Base-by-base conservation (phyloP, 495 filamentous ascomycete species). In the Xeromyces bisporus region DNA sequence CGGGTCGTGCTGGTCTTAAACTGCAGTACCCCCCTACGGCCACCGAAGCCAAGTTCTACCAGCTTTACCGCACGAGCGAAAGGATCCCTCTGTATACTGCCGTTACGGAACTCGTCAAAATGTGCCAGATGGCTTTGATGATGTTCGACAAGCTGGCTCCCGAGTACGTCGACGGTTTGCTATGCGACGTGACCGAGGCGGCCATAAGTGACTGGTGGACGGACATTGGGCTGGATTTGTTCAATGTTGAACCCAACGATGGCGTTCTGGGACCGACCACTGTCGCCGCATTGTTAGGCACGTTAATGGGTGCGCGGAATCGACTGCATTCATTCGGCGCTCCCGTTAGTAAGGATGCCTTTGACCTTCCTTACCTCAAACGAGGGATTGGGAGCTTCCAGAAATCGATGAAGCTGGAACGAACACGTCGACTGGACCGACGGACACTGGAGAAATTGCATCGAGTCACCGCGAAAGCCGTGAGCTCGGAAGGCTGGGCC, bases 141-240 rank as follows among this genome's bases (percentile, higher is more conserved):
- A 59, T 93, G 28, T 97, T 93, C 54, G 81, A 71, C n/a, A 80
- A 80, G 39, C 57, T 94, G 15, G 73, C 78, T 2, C 70, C 75
- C n/a, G 81, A 81, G 37, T 96, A 92, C 46, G 83, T 81, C 15
- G 89, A 97, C 48, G 89, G 89, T 1, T 51, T 93, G 17, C 66
- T 97, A 8, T 97, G 89, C 44, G 89, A 97, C 56, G 58, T 86
- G 10, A 97, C 89, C 0, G 89, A 97, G 44, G 73, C 67, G 35
- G 82, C 85, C 2, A 74, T 97, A 43, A 77, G 73, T 39, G 80
- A 93, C 51, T 97, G 91, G 89, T 97, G 89, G 89, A 73, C 77
- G 2, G 83, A 94, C 41, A 77, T 94, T 26, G 89, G 91, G 3
- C 77, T 77, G 0, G 85, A 94, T 28, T 67, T 81, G 36, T 93